Base-by-base conservation (phyloP, 495 filamentous ascomycete genomes). In the Penicillium paxilli region DNA sequence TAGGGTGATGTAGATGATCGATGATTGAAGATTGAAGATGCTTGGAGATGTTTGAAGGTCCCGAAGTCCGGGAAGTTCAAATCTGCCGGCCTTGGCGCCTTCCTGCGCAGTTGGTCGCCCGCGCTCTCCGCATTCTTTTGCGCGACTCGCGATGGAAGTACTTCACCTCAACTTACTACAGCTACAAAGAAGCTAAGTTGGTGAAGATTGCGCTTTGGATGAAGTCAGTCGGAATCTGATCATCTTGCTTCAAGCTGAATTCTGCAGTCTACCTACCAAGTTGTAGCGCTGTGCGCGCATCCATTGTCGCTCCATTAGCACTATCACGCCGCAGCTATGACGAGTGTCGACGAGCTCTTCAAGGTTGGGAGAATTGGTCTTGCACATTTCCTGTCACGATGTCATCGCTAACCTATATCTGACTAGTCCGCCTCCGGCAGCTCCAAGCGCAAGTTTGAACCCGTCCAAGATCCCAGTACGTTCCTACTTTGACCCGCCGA, bases 291-390 rank as follows among this genome's bases (percentile, higher is more conserved):
- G 35, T 8, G 21, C 40, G 2, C 8, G 24, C 44, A 19, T 4
- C n/a, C 17, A 46, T 46, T 17, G n/a, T 17, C 22, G 3, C 17
- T 46, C 16, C 25, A 44, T 8, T 10, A 35, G n/a, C n/a, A n/a
- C n/a, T 32, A 25, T 19, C 44, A 25, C 47, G 38, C 59, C 58
- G 64, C 65, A 64, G 73, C 54, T 53, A 94, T 92, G 88, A 78
- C 87, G 21, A 89, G 82, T 67, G 83, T 93, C 65, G 87, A 93
- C 65, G 88, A 91, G 54, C 75, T 95, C 28, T 95, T 95, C 79
- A 92, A 93, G 72, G 90, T 90, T 75, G 45, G 60, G 57, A 11
- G 2, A 16, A 23, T 9, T 10, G 17, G 25, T 14, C 7, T 4
- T 19, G 9, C 17, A 5, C 17, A 9, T 7, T 5, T 38, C n/a